These are phyloP conservation scores for Rhizophora apiculata DNA, from an alignment of 345 rosid genomes.

Conservation along the genomic window DNA sequence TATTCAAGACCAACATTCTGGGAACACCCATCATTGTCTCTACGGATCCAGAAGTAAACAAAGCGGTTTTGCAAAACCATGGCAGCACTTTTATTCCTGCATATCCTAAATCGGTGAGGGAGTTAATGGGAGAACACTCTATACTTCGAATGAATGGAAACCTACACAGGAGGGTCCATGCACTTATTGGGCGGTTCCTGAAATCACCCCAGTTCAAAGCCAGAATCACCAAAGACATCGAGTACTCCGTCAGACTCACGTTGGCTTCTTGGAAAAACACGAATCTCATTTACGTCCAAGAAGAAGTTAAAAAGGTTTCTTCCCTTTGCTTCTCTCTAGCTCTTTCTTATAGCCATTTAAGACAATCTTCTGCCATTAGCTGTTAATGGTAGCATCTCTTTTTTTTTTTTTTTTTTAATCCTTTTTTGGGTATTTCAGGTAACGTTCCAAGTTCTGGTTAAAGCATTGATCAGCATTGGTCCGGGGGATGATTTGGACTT, in stretches of 20 bases:
- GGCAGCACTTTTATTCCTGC: constrained; percentile 76
- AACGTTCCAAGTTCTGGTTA: constrained; percentile 70
- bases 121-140: constrained; percentile 67
- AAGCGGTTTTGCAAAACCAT: constrained; percentile 79
- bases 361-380: not conserved
- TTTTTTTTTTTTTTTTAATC: no score
- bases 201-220: constrained; percentile 77
- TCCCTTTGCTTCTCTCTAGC: not conserved
- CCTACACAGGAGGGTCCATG: constrained; percentile 67
- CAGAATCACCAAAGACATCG: constrained; percentile 55
- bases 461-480: constrained; percentile 61
- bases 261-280: constrained; percentile 60
- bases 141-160: constrained; percentile 77
- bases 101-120: constrained; percentile 76
- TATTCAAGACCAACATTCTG: constrained; percentile 81
- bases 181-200: constrained; percentile 69
- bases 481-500: constrained; percentile 68
- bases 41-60: constrained; percentile 90
- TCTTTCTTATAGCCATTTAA: not conserved
- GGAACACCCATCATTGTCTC: constrained; percentile 92
- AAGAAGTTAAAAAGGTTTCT: constrained; percentile 66
- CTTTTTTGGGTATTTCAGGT: constrained; percentile 39
- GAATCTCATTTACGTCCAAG: constrained; percentile 53
- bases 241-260: constrained; percentile 44
- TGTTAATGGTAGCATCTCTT: not conserved